Conservation (phyloP, 768 basidiomycete species). For the Albatrellus ellisii region DNA sequence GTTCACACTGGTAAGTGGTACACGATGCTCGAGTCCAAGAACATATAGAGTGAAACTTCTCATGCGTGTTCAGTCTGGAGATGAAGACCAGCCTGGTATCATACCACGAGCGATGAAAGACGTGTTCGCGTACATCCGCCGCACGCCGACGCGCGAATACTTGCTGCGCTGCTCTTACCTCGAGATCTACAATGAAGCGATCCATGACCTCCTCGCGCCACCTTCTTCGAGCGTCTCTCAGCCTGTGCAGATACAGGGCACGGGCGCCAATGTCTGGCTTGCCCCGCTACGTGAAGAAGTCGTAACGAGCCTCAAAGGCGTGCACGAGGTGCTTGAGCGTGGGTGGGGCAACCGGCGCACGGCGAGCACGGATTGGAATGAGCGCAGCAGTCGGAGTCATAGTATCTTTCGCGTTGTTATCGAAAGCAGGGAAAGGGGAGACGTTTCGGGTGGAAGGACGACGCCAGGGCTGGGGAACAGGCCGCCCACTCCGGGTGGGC, state of each 20-base stretch:
- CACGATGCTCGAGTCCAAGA: background rate
- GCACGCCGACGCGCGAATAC: conserved; percentile 73
- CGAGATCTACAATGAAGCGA: conserved; percentile 92
- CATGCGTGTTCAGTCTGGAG: conserved; percentile 45
- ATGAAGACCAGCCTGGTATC: conserved; percentile 80
- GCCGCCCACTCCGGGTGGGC: conserved; percentile 42
- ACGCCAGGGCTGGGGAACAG: conserved; percentile 34
- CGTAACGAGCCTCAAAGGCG: conserved; percentile 80
- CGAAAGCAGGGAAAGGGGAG: conserved; percentile 68
- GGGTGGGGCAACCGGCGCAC: conserved; percentile 85
- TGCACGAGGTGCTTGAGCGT: conserved; percentile 71
- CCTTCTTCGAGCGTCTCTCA: conserved; percentile 37
- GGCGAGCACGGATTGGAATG: conserved; percentile 98
- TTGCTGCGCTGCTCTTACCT: conserved; percentile 93
- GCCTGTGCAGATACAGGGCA: conserved; percentile 66
- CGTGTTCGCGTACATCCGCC: conserved; percentile 73
- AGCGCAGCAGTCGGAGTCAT: conserved; percentile 87
- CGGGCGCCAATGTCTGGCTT: conserved; percentile 45
- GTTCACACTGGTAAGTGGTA: conserved; percentile 37
- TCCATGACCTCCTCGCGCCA: conserved; percentile 77
- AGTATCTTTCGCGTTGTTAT: conserved; percentile 90
- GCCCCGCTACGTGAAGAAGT: conserved; percentile 82
- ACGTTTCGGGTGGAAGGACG: conserved; percentile 33
- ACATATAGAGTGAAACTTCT: too few species aligned
- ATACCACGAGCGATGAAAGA: conserved; percentile 90